phyloP scores from a whole-genome alignment of 495 filamentous ascomycete genomes.

The Hypoxylon perforatum region DNA sequence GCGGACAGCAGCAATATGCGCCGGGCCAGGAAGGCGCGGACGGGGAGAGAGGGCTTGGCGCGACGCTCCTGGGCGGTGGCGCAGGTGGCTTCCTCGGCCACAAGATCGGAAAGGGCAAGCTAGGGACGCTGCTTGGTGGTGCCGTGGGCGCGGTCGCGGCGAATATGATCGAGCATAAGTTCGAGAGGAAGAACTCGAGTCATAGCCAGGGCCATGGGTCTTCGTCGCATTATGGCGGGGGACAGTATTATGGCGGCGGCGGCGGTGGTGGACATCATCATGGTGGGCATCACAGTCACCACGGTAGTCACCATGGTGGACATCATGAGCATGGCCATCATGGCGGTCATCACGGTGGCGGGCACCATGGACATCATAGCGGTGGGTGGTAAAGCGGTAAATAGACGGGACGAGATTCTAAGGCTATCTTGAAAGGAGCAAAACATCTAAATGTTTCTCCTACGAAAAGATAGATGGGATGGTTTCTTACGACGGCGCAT shows the following conservation, averaged over 20 bases:
- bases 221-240: background rate
- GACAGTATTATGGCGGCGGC: constrained; percentile 6
- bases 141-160: constrained; percentile 68
- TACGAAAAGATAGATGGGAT: no score
- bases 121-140: constrained; percentile 62
- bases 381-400: constrained; percentile 24
- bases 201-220: constrained; percentile 12
- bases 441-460: no score
- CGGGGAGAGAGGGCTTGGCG: constrained; percentile 64
- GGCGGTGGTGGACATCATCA: constrained; percentile 32
- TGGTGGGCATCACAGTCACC: constrained; percentile 20
- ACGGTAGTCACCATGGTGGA: constrained; percentile 20
- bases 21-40: constrained; percentile 46
- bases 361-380: constrained; percentile 28
- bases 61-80: constrained; percentile 65
- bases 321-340: constrained; percentile 24
- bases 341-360: constrained; percentile 22
- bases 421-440: no score
- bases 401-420: background rate
- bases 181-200: constrained; percentile 49
- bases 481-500: constrained; percentile 1
- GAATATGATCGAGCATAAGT: constrained; percentile 62
- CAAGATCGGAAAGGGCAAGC: constrained; percentile 54
- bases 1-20: constrained; percentile 24
- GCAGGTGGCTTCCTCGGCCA: constrained; percentile 64